These are phyloP conservation scores for Boeremia lycopersici DNA, from an alignment of 2,329 filamentous ascomycete species.

Conservation along the genomic window DNA sequence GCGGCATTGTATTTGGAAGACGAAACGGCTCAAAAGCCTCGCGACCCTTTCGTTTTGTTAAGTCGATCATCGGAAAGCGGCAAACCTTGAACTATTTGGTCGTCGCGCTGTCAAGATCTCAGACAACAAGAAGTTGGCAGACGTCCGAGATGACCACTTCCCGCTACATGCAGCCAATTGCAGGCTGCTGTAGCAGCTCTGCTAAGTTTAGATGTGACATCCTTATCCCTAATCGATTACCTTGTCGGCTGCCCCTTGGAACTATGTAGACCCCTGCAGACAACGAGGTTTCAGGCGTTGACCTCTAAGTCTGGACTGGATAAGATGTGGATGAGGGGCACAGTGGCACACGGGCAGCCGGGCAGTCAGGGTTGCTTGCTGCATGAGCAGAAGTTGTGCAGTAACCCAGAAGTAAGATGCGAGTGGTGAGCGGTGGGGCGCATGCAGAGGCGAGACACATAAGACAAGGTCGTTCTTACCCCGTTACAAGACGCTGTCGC, in stretches of 20 bases:
- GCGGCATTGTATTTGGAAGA: background rate
- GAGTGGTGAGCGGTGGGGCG: slow-evolving; percentile 11
- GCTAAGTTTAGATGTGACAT: slow-evolving; percentile 46
- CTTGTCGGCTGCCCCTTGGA: slow-evolving; percentile 24
- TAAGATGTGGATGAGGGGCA: background rate
- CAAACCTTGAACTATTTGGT: slow-evolving; percentile 10
- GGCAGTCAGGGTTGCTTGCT: slow-evolving; percentile 4
- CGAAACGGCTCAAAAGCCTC: slow-evolving; percentile 32
- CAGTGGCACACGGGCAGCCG: slow-evolving; percentile 2
- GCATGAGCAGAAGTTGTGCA: background rate
- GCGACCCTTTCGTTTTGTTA: slow-evolving; percentile 20
- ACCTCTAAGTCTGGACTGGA: slow-evolving; percentile 24
- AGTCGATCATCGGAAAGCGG: background rate
- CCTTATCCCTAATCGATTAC: slow-evolving; percentile 23
- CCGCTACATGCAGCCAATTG: slow-evolving; percentile 30
- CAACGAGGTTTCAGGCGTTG: slow-evolving; percentile 40
- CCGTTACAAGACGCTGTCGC: slow-evolving; percentile 7
- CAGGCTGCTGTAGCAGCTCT: slow-evolving; percentile 26
- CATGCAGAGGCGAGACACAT: slow-evolving; percentile 13
- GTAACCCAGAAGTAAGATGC: slow-evolving; percentile 4
- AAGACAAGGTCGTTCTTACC: slow-evolving; percentile 15
- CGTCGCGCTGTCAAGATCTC: slow-evolving; percentile 17
- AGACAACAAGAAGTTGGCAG: slow-evolving; percentile 13
- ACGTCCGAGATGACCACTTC: slow-evolving; percentile 10
- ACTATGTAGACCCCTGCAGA: slow-evolving; percentile 36